Evolutionary conservation across 805 yeast species (phyloP), one percentile per base, ranked within the genome.

Genomic region (Kodamaea jinghongensis): DNA sequence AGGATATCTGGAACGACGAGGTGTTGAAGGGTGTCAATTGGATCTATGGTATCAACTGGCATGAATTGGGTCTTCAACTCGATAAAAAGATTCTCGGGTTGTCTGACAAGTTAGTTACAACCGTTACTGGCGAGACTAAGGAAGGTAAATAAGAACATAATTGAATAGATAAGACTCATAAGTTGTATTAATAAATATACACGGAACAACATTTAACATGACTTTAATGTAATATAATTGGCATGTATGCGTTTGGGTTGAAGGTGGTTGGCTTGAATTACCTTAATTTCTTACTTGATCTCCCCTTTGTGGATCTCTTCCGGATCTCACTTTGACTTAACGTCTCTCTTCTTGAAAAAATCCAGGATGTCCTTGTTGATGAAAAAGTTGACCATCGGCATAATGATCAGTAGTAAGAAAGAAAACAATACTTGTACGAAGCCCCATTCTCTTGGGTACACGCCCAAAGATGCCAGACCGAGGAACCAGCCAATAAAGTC

Each of bases 401-500:
- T 67, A 4, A 67, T 34, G 1, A 68, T 45, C 65, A 60, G 65
- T 28, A 69, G 54, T 1, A 70, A 7, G 15, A 69, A 56, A 13
- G 65, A 47, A 7, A 64, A 54, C n/a, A 70, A 36, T 2, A 67
- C 51, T 49, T 70, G 75, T 1, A 81, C 46, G 1, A 78, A 40
- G 49, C 81, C 76, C 60, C 77, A 73, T 32, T 68, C 67, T 22
- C 93, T 66, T 6, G 95, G 95, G 41, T 80, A 70, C 34, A 79
- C 67, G 2, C 96, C 95, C 45, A 87, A 65, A 51, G 76, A 75
- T 17, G 82, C 67, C 32, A 81, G 68, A 50, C 81, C 79, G 29
- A 93, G 64, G 1, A 86, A 61, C 91, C 95, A 89, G 4, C 96
- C 96, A 28, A 89, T 75, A 12, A 77, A 63, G 60, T 93, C 99